These are phyloP conservation scores for Tuber calosporum DNA, from an alignment of 495 filamentous ascomycete species.

Conservation along the genomic window DNA sequence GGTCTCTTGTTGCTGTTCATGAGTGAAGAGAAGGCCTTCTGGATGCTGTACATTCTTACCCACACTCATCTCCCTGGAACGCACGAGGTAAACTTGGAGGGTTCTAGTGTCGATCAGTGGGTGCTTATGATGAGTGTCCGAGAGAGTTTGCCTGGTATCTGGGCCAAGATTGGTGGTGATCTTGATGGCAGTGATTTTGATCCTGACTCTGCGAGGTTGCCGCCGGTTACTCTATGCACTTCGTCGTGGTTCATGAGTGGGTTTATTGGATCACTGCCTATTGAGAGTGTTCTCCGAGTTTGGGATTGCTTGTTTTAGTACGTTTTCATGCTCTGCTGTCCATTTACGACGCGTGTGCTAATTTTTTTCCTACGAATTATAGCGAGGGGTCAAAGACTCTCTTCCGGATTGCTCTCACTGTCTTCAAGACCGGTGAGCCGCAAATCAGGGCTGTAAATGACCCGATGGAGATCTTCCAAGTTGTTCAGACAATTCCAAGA, in stretches of 20 bases:
- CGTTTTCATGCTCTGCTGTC: slow-evolving; percentile 5
- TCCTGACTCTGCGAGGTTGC: slow-evolving; percentile 55
- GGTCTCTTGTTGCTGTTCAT: slow-evolving; percentile 91
- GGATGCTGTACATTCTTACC: slow-evolving; percentile 90
- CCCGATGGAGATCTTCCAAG: slow-evolving; percentile 92
- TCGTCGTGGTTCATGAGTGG: slow-evolving; percentile 99
- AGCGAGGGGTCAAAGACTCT: slow-evolving; percentile 83
- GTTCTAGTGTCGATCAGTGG: slow-evolving; percentile 88
- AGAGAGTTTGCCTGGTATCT: slow-evolving; percentile 77
- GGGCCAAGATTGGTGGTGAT: slow-evolving; percentile 78
- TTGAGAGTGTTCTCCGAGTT: slow-evolving; percentile 81
- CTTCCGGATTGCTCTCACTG: slow-evolving; percentile 84
- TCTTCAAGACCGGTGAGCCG: slow-evolving; percentile 83
- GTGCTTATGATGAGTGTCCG: slow-evolving; percentile 75
- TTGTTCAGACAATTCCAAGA: slow-evolving; percentile 84
- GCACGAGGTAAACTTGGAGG: slow-evolving; percentile 84
- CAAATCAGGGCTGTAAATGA: slow-evolving; percentile 75
- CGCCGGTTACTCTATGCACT: slow-evolving; percentile 83
- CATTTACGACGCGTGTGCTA: slow-evolving; percentile 10
- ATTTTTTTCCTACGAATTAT: slow-evolving; percentile 9
- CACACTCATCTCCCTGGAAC: slow-evolving; percentile 81
- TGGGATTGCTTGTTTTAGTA: slow-evolving; percentile 91
- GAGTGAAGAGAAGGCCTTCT: slow-evolving; percentile 83
- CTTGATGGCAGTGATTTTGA: slow-evolving; percentile 51
- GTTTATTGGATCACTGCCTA: slow-evolving; percentile 85